phyloP scores from a whole-genome alignment of 805 yeast genomes.

The Yarrowia divulgata region DNA sequence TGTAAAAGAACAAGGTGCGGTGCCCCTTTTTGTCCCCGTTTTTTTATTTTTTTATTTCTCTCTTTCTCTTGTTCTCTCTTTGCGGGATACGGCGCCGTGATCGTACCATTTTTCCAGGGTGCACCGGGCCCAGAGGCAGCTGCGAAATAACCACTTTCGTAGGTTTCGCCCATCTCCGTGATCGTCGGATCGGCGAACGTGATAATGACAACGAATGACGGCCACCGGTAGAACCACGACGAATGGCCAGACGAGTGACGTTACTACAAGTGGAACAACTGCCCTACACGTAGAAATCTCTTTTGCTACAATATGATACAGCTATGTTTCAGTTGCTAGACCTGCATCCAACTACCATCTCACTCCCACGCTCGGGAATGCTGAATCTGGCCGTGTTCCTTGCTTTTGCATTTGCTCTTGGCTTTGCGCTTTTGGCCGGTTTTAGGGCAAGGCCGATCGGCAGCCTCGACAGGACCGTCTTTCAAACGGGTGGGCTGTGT shows the following conservation, averaged over 20 bases:
- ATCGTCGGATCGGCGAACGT: slow-evolving; percentile 26
- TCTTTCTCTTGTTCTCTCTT: background rate
- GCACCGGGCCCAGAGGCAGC: background rate
- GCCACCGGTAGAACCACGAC: too few species aligned
- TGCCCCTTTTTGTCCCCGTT: slow-evolving; percentile 1
- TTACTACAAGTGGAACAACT: too few species aligned
- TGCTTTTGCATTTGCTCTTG: background rate
- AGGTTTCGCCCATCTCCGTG: slow-evolving; percentile 23
- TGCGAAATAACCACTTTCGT: slow-evolving; percentile 11
- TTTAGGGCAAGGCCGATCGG: background rate
- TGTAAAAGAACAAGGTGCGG: background rate
- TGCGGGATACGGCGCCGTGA: slow-evolving; percentile 16
- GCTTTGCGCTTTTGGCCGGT: too few species aligned
- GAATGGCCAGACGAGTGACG: too few species aligned
- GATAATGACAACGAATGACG: too few species aligned
- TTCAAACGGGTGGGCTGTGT: slow-evolving; percentile 21
- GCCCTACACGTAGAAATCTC: too few species aligned
- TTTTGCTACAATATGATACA: too few species aligned
- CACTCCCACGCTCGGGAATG: background rate
- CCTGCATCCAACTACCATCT: too few species aligned
- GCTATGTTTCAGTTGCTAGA: too few species aligned
- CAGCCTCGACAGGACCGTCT: background rate
- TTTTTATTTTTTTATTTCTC: too few species aligned
- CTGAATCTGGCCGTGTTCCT: background rate
- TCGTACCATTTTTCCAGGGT: slow-evolving; percentile 27